Base-by-base conservation (phyloP, 1,284 basidiomycete genomes). In the Pseudozyma sp. region DNA sequence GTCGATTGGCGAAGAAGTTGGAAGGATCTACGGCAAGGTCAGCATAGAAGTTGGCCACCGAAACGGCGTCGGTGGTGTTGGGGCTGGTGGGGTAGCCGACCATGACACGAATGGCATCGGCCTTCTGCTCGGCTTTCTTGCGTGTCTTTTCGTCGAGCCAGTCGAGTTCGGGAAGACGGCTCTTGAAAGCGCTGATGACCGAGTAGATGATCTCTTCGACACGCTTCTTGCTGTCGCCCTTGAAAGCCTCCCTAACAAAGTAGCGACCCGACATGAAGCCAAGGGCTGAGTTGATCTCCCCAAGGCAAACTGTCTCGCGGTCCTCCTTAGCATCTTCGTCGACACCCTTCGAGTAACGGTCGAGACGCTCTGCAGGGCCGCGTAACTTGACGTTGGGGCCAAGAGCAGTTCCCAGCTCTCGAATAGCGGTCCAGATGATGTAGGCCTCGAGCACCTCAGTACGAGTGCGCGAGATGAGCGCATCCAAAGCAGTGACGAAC, bases 71-170 rank as follows among this genome's bases (percentile, higher is more conserved):
- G 25, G 88, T 88, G 5, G 93, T 95, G 85, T 97, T 89, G 3
- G 95, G 95, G 8, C 89, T 92, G 6, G 91, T 84, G 0, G 96
- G 96, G 86, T 92, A 98, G 57, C 94, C 94, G 65, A 95, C 92
- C 88, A 94, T 94, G 84, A 93, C 88, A 21, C 89, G 89, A 62
- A 94, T 90, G 1, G 89, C 90, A 80, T 92, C 90, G 14, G 92
- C 93, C 89, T 99, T 99, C 83, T 92, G 90, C 44, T 91, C 90
- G 2, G 96, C 96, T 58, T 91, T 92, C 42, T 88, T 87, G 18
- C 93, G 91, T 9, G 94, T 95, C 80, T 91, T 86, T 50, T 91
- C 86, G 85, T 99, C 96, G 91, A 99, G 94, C 96, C 96, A 99
- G 49, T 91, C 88, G 56, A 98, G 89, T 59, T 90, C 86, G 13